Conservation (phyloP, 257 asterid species). For the Solanum pinnatisectum region DNA sequence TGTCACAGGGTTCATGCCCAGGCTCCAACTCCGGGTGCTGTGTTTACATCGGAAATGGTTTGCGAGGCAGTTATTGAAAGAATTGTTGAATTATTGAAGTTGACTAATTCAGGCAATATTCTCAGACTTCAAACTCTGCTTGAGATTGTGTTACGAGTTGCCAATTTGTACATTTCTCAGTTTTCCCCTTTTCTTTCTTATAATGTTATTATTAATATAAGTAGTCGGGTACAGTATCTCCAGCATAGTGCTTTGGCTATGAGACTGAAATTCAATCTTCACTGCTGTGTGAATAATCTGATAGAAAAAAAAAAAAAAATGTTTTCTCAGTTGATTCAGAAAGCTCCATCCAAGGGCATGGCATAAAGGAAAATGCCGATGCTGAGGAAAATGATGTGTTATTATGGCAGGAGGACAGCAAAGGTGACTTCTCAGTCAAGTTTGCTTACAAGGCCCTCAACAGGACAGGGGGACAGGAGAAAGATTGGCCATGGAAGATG, state of each 20-base stretch:
- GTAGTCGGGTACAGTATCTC: not conserved
- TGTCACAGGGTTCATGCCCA: conserved; percentile 74
- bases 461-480: too few relatives aligned
- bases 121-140: not conserved
- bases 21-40: conserved; percentile 85
- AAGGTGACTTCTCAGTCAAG: too few relatives aligned
- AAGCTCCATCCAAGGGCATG: not conserved
- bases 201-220: conserved; percentile 1
- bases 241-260: not conserved
- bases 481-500: too few relatives aligned
- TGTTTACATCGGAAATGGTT: conserved; percentile 94
- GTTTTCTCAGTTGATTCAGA: not conserved
- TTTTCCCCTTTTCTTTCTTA: not conserved
- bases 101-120: conserved; percentile 80
- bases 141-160: not conserved
- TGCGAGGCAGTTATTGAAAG: conserved; percentile 93
- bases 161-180: not conserved
- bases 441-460: too few relatives aligned
- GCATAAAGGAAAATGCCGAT: not conserved
- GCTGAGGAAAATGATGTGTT: too few relatives aligned
- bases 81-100: conserved; percentile 73
- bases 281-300: not conserved
- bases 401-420: too few relatives aligned
- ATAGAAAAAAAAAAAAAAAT: not conserved
- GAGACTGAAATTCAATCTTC: not conserved